These are phyloP conservation scores for Leishmania guyanensis DNA, from an alignment of 208 protist genomes.

Conservation along the genomic window DNA sequence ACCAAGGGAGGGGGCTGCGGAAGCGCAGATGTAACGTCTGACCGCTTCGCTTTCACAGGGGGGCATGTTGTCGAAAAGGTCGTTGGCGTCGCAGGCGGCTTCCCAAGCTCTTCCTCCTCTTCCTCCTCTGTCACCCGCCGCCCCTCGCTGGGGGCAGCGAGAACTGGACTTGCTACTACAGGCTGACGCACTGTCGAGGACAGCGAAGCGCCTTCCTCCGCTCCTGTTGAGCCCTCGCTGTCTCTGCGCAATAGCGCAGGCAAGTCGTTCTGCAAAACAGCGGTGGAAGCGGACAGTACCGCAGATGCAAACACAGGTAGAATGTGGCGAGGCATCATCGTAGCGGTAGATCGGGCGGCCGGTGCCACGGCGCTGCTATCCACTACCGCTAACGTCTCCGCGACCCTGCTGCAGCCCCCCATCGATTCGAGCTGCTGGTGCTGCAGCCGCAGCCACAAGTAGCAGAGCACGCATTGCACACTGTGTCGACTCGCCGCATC, in stretches of 20 bases:
- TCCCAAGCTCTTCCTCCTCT: conserved; percentile 16
- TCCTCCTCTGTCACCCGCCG: conserved; percentile 1
- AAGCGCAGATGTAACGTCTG: neutral
- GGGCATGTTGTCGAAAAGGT: neutral
- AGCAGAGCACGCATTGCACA: conserved; percentile 61
- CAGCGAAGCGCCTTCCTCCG: neutral
- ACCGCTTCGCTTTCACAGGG: neutral
- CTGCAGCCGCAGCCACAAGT: conserved; percentile 41
- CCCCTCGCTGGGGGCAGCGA: neutral
- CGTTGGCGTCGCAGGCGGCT: neutral
- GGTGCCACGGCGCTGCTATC: neutral
- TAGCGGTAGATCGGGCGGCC: neutral
- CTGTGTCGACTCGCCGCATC: conserved; percentile 30
- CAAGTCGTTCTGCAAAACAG: conserved; percentile 1
- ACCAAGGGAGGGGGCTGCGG: conserved; percentile 12
- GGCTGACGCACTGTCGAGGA: neutral
- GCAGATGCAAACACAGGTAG: conserved; percentile 3
- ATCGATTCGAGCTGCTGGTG: conserved; percentile 4
- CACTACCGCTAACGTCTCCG: neutral
- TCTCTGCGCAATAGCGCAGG: neutral
- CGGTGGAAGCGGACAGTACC: neutral
- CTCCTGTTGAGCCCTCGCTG: neutral
- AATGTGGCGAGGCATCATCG: neutral
- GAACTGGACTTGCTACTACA: neutral
- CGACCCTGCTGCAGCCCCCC: neutral